A percentile compares a stretch with the other conserved stretches of the same genome.
Evolutionary conservation across 495 filamentous ascomycete genomes (phyloP).

Genomic region (Arthonia radiata): DNA sequence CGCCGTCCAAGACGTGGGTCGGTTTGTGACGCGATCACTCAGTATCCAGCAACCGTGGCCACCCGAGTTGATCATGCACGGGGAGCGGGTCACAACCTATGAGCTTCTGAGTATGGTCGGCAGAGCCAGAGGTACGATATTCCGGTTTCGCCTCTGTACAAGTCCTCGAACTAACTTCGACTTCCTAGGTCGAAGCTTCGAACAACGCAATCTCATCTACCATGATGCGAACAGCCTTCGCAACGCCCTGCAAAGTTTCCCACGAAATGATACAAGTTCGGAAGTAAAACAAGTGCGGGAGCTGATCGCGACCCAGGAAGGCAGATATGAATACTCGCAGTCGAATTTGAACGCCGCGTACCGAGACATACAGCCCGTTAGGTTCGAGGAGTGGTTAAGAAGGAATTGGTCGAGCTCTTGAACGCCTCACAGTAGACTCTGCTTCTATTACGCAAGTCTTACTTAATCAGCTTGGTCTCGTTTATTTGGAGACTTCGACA

Average conservation of each 20-base stretch:
- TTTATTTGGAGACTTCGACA: too few relatives aligned
- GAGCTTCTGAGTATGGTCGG: conserved; percentile 8
- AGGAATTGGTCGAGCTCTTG: too few relatives aligned
- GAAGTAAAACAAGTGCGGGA: conserved; percentile 16
- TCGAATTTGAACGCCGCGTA: conserved; percentile 19
- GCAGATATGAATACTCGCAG: conserved; percentile 21
- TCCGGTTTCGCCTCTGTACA: conserved; percentile 1
- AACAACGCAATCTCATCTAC: conserved; percentile 18
- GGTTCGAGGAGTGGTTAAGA: conserved; percentile 26
- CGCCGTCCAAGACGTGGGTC: conserved; percentile 37
- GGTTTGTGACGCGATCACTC: conserved; percentile 37
- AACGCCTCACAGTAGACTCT: too few relatives aligned
- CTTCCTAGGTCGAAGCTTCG: conserved; percentile 15
- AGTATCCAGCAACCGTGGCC: conserved; percentile 39
- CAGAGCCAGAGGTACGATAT: conserved; percentile 9
- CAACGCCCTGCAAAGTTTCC: too few relatives aligned
- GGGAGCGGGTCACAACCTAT: conserved; percentile 24
- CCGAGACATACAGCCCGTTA: conserved; percentile 17
- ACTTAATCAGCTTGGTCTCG: too few relatives aligned
- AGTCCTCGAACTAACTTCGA: conserved; percentile 15
- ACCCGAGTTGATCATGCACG: conserved; percentile 36
- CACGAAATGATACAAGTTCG: conserved; percentile 14
- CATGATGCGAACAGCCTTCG: too few relatives aligned
- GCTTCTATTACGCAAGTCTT: too few relatives aligned
- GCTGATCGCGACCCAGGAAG: conserved; percentile 24